Base-by-base conservation (phyloP, 2,329 filamentous ascomycete species). In the Harringtonia lauricola region DNA sequence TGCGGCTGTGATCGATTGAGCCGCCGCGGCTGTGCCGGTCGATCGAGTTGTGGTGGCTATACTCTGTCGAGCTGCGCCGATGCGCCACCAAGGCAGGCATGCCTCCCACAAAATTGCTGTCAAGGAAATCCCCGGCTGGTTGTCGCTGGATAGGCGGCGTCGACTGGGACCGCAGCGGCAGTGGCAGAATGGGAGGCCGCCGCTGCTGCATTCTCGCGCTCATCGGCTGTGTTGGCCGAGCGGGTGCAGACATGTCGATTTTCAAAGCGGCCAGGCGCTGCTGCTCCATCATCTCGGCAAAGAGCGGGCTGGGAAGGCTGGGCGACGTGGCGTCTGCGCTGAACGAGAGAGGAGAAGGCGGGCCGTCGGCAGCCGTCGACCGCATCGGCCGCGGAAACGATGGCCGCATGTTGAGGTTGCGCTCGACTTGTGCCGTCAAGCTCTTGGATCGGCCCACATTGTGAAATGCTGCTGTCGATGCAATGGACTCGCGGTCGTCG, bases 201-300 rank as follows among this genome's bases (percentile, higher is more conserved):
- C 64, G 60, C 4, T 49, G 49, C 8, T 62, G 47, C 42, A 41
- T 66, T n/a, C 58, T 58, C 56, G 70, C 62, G 50, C 63, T 69
- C 24, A 68, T 59, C 0, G 67, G 65, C 1, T 7, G 24, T 26
- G 24, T 10, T 7, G 65, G 64, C 3, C 63, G 59, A 0, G 62
- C 60, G 13, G 41, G 52, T 44, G 31, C 26, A n/a, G n/a, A n/a
- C n/a, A n/a, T n/a, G 7, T 12, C 14, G 5, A 8, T 17, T 9
- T 3, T n/a, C 2, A 24, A 9, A 22, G 41, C 35, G 5, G 26
- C 17, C 17, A 7, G 22, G 9, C 56, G 60, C 34, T 54, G 56
- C 18, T 51, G 43, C 13, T 53, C 45, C 31, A 54, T 45, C 22
- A 49, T 48, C 21, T 56, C 51, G 22, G 56, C 52, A 14, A 61